Base-by-base conservation (phyloP, 108 stramenopile species). In the Nitzschia sp. region DNA sequence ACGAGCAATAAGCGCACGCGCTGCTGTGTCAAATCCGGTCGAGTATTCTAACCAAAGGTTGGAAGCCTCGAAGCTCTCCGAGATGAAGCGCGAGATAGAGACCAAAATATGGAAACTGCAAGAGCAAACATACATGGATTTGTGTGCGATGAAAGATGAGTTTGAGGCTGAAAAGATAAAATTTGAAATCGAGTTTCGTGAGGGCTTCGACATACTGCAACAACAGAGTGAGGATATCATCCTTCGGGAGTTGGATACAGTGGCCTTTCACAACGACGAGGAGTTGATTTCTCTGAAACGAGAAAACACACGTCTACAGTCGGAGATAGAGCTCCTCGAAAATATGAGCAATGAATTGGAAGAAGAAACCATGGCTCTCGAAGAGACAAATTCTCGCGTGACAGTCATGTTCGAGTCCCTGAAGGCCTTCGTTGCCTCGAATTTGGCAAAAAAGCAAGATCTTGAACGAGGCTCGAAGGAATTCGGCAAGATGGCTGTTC, bases 351-450 rank as follows among this genome's bases (percentile, higher is more conserved):
- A 10, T 2, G 61, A 62, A 2, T 9, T 46, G 24, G 61, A 62
- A 46, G 21, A 62, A 46, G 61, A 62, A 62, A 10, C 11, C 21
- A 42, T 43, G 9, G 40, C 25, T 2, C 43, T 62, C 2, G 29
- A 43, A 19, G 43, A 15, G 14, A 46, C 37, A 10, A 62, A 62
- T 25, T 41, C 37, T 11, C 15, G 43, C 20, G 24, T 62, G 17
- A 46, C 40, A 39, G 43, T 8, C 43, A 62, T 62, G 61, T 62
- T 62, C 40, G 40, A 8, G 8, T 14, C 22, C 21, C 61, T 62
- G 0, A 43, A 46, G n/a, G 20, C 37, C 12, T 62, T 44, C 44
- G 61, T 39, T 12, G 17, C 17, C 11, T 1, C 21, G 1, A 62
- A 39, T 24, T 41, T 62, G 43, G 61, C 3, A 1, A 19, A 43